These are phyloP conservation scores for Boeremia exigua DNA, from an alignment of 2,329 filamentous ascomycete species.

Conservation along the genomic window DNA sequence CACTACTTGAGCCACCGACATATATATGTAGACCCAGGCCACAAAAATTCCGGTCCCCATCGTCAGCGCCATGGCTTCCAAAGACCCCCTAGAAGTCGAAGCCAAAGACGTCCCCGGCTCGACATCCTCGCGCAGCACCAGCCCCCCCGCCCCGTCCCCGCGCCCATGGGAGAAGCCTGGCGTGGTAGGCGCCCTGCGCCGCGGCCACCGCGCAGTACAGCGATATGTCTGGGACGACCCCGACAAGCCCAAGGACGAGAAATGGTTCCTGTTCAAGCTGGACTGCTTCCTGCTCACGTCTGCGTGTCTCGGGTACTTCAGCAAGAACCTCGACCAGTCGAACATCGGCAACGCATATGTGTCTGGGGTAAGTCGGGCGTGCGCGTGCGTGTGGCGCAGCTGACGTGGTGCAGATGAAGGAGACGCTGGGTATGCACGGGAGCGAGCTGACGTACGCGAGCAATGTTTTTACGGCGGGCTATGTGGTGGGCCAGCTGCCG, in stretches of 20 bases:
- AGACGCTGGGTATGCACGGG: constrained; percentile 36
- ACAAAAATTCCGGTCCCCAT: neutral
- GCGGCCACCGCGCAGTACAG: constrained; percentile 22
- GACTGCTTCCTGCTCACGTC: constrained; percentile 35
- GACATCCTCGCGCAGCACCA: constrained; percentile 15
- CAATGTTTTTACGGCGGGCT: constrained; percentile 38
- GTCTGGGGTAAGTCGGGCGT: constrained; percentile 27
- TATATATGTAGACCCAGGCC: neutral
- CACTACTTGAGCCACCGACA: neutral
- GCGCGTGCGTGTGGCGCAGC: neutral
- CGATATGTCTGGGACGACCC: constrained; percentile 31
- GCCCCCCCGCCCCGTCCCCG: neutral
- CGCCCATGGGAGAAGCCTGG: constrained; percentile 25
- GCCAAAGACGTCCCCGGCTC: neutral
- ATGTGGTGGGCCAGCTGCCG: constrained; percentile 40
- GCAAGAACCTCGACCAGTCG: constrained; percentile 35
- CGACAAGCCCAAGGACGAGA: constrained; percentile 25
- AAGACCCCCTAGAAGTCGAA: constrained; percentile 3
- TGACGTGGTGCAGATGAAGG: constrained; percentile 31
- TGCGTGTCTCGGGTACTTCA: constrained; percentile 36
- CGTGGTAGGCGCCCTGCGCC: constrained; percentile 18
- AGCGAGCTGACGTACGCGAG: constrained; percentile 41
- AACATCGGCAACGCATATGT: constrained; percentile 42
- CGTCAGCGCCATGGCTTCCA: constrained; percentile 13
- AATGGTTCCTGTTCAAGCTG: constrained; percentile 39